Conservation (phyloP, 1,284 basidiomycete genomes). For the Pyrrhoderma noxium region DNA sequence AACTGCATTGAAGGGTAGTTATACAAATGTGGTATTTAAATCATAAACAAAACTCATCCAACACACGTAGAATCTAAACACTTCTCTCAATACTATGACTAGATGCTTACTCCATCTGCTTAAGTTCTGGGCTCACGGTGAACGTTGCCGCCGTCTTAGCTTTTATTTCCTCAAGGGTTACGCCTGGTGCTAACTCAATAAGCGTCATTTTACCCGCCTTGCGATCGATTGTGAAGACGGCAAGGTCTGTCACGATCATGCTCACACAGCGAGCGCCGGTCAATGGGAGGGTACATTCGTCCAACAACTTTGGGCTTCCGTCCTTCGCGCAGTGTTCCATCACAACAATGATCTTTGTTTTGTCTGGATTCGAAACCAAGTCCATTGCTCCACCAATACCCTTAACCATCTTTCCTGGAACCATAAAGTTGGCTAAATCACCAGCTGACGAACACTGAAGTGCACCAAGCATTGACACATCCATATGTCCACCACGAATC, state of each 20-base stretch:
- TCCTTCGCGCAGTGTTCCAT: conserved; percentile 90
- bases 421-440: conserved; percentile 98
- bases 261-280: conserved; percentile 84
- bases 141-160: conserved; percentile 83
- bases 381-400: conserved; percentile 97
- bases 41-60: too few species aligned
- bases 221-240: conserved; percentile 85
- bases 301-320: conserved; percentile 82
- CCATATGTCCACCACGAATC: conserved; percentile 94
- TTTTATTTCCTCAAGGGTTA: conserved; percentile 77
- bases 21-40: too few species aligned
- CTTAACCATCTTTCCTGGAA: conserved; percentile 88
- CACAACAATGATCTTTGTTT: conserved; percentile 82
- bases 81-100: too few species aligned
- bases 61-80: too few species aligned
- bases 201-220: conserved; percentile 66
- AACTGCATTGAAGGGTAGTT: too few species aligned
- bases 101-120: conserved; percentile 25
- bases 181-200: conserved; percentile 78
- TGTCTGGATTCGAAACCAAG: conserved; percentile 87
- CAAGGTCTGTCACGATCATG: conserved; percentile 89
- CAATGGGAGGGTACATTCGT: conserved; percentile 77
- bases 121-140: conserved; percentile 42
- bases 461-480: conserved; percentile 87
- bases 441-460: conserved; percentile 93